Conservation (phyloP, 1,284 basidiomycete species). For the Cryptococcus sp. region DNA sequence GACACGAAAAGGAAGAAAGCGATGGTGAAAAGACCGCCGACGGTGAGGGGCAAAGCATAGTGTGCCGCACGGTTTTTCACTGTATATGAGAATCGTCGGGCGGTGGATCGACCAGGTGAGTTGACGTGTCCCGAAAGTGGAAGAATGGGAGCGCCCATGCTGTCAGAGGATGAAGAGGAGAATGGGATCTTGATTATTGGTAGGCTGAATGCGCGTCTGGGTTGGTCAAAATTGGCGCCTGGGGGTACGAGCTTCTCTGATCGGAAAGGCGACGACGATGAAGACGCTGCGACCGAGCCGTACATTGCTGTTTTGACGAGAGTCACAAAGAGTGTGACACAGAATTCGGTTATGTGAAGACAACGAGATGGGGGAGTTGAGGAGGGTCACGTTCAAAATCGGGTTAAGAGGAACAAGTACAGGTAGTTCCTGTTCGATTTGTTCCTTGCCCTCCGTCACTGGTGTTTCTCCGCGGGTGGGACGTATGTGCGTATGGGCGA, state of each 20-base stretch:
- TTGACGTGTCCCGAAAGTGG: not conserved
- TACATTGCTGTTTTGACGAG: not conserved
- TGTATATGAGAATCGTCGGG: conserved; percentile 33
- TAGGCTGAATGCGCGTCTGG: not conserved
- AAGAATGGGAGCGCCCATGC: not conserved
- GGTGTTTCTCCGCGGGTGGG: too few relatives aligned
- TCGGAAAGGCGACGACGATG: not conserved
- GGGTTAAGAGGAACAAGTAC: too few relatives aligned
- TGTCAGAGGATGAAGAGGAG: not conserved
- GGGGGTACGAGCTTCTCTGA: too few relatives aligned
- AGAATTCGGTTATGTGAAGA: not conserved
- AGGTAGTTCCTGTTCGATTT: too few relatives aligned
- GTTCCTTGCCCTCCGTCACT: too few relatives aligned
- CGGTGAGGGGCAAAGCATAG: conserved; percentile 23
- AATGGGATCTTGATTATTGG: not conserved
- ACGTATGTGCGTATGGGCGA: too few relatives aligned
- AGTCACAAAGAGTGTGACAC: too few relatives aligned
- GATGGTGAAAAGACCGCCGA: conserved; percentile 27
- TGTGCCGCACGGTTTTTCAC: conserved; percentile 28
- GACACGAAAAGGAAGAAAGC: conserved; percentile 24
- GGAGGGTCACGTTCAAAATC: too few relatives aligned
- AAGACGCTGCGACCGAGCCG: not conserved
- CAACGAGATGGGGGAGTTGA: not conserved
- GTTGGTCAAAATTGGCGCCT: not conserved
- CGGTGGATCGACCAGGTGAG: conserved; percentile 16